Conservation (phyloP, 768 basidiomycete genomes). For the Russula sp. region DNA sequence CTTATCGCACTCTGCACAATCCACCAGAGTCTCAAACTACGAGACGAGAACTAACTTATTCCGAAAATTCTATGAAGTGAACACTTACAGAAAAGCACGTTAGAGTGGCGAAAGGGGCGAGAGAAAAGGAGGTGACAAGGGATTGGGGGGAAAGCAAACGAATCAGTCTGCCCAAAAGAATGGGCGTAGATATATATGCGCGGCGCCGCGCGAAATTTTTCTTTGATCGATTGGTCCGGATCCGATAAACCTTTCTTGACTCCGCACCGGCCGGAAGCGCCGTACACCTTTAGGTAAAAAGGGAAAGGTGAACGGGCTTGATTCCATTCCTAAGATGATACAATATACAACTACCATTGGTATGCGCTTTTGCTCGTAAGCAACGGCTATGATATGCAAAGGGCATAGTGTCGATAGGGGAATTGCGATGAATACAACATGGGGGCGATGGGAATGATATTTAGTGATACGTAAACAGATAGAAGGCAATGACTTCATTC, state of each 20-base stretch:
- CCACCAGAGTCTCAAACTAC: slow-evolving; percentile 14
- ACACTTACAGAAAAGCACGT: slow-evolving; percentile 39
- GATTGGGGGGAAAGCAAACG: slow-evolving; percentile 35
- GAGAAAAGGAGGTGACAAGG: slow-evolving; percentile 44
- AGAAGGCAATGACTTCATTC: background rate
- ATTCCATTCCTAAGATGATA: slow-evolving; percentile 3
- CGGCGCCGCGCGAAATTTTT: slow-evolving; percentile 25
- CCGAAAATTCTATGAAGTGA: slow-evolving; percentile 11
- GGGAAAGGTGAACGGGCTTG: background rate
- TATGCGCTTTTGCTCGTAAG: slow-evolving; percentile 2
- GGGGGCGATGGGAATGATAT: slow-evolving; percentile 1
- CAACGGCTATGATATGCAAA: slow-evolving; percentile 6
- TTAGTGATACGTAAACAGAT: slow-evolving; percentile 11
- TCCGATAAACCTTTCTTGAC: slow-evolving; percentile 23
- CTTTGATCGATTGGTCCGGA: slow-evolving; percentile 23
- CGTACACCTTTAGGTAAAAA: background rate
- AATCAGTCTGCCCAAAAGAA: slow-evolving; percentile 25
- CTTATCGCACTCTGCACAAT: slow-evolving; percentile 16
- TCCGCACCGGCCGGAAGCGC: slow-evolving; percentile 17
- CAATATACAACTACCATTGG: slow-evolving; percentile 5
- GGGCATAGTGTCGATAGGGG: background rate
- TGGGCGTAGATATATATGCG: slow-evolving; percentile 30
- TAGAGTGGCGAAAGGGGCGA: slow-evolving; percentile 36
- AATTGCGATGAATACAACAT: slow-evolving; percentile 12
- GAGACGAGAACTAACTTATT: background rate